A percentile compares a stretch with the other conserved stretches of the same genome.
These are phyloP conservation scores for Picochlorum sp. DNA, from an alignment of 139 green algal genomes.

Conservation along the genomic window DNA sequence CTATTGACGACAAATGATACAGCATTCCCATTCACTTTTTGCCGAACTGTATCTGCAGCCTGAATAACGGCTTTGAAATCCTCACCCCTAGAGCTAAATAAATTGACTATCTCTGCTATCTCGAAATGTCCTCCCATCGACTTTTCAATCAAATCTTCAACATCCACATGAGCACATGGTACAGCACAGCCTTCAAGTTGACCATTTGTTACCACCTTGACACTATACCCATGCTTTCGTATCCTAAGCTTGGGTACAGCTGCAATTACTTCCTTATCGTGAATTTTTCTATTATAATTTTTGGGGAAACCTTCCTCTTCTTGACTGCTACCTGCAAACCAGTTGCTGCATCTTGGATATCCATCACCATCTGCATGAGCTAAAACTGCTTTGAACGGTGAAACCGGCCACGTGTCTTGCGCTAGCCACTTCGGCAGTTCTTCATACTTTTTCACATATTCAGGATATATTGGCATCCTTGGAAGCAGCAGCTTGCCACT, in stretches of 20 bases:
- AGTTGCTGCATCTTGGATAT: slow-evolving; percentile 28
- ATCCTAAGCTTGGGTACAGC: neutral
- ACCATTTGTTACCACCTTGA: neutral
- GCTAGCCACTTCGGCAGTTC: slow-evolving; percentile 25
- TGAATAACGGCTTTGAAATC: slow-evolving; percentile 46
- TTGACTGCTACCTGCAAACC: slow-evolving; percentile 24
- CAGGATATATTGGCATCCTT: slow-evolving; percentile 64
- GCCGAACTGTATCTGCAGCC: slow-evolving; percentile 52
- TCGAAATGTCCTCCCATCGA: neutral
- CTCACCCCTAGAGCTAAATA: slow-evolving; percentile 48
- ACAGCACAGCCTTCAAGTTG: neutral
- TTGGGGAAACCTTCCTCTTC: neutral
- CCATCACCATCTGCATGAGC: slow-evolving; percentile 31
- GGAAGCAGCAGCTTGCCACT: slow-evolving; percentile 60
- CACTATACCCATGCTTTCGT: neutral
- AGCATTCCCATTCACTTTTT: slow-evolving; percentile 39
- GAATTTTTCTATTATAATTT: neutral
- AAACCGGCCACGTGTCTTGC: slow-evolving; percentile 9
- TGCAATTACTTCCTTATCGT: neutral
- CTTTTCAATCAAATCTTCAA: neutral
- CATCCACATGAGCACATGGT: neutral
- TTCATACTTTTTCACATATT: slow-evolving; percentile 9
- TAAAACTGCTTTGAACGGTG: slow-evolving; percentile 26
- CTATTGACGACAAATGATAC: slow-evolving; percentile 69
- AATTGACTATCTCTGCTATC: slow-evolving; percentile 34